Conservation (phyloP, 1,284 basidiomycete species). For the Leccinum angustisporum region DNA sequence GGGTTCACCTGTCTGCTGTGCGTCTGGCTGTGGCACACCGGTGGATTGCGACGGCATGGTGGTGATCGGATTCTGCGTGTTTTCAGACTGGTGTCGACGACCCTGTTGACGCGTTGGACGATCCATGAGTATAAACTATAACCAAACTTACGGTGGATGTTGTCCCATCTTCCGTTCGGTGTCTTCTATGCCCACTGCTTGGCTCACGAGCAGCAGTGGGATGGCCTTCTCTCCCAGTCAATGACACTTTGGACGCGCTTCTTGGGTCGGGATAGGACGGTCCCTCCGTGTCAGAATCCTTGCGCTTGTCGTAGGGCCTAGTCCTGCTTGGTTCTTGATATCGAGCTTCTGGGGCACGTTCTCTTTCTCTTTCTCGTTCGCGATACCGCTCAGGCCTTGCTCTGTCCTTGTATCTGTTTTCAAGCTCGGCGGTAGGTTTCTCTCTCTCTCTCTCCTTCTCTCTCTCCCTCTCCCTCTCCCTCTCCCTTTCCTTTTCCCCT, state of each 20-base stretch:
- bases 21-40: constrained; percentile 21
- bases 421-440: constrained; percentile 21
- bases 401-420: constrained; percentile 31
- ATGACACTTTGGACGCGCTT: constrained; percentile 30
- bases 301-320: constrained; percentile 31
- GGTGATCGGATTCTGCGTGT: constrained; percentile 31
- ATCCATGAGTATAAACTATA: constrained; percentile 20
- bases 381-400: constrained; percentile 28
- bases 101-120: constrained; percentile 23
- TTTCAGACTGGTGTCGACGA: constrained; percentile 33
- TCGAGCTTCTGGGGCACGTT: constrained; percentile 25
- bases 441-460: constrained; percentile 23
- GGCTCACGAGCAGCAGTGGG: constrained; percentile 28
- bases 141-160: constrained; percentile 25
- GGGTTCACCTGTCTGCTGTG: constrained; percentile 33
- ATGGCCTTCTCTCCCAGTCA: constrained; percentile 31
- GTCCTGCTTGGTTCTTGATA: constrained; percentile 24
- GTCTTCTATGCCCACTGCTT: constrained; percentile 28
- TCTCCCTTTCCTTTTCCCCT: constrained; percentile 11
- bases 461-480: constrained; percentile 13
- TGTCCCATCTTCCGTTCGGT: constrained; percentile 35
- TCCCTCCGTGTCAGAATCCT: constrained; percentile 34
- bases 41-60: constrained; percentile 19
- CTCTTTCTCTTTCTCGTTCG: constrained; percentile 34
- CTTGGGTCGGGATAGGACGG: constrained; percentile 28